Percentiles rank a stretch among this genome's conserved stretches.
Evolutionary conservation across 345 rosid species (phyloP).

Genomic region (Populus alba): DNA sequence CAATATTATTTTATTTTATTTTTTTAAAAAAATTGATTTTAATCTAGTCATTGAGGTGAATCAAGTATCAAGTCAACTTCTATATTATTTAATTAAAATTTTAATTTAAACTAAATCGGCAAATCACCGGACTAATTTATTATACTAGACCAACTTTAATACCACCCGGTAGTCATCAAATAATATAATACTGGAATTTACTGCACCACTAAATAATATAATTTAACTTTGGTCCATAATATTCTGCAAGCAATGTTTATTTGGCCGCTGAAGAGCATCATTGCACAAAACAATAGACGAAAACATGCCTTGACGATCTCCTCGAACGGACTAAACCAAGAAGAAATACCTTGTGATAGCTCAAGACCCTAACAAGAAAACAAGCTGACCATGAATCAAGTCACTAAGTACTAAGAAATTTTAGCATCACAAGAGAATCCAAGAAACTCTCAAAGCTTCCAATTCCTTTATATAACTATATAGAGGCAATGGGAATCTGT

Average conservation of each 20-base stretch:
- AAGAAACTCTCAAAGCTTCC: not conserved
- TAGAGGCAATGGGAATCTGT: not conserved
- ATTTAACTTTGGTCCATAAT: too few species aligned
- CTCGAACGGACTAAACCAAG: conserved; percentile 17
- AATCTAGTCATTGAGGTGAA: too few species aligned
- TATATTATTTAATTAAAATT: too few species aligned
- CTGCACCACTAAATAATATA: too few species aligned
- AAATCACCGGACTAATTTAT: too few species aligned
- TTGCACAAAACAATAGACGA: conserved; percentile 22
- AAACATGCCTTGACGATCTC: conserved; percentile 12
- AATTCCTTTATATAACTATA: conserved; percentile 4
- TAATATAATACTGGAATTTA: too few species aligned
- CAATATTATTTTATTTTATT: too few species aligned
- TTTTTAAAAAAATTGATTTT: too few species aligned
- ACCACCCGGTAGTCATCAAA: too few species aligned
- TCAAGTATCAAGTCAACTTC: accelerated
- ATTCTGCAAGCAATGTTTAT: too few species aligned
- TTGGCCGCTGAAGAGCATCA: conserved; percentile 14
- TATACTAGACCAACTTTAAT: too few species aligned
- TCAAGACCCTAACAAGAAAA: conserved; percentile 9
- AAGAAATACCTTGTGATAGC: conserved; percentile 19
- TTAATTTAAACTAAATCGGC: too few species aligned
- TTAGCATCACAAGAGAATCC: not conserved
- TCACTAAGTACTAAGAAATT: conserved; percentile 23
- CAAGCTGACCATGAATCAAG: not conserved